Base-by-base conservation (phyloP, 192 early-diverging fungal species). In the Coemansia sp. region DNA sequence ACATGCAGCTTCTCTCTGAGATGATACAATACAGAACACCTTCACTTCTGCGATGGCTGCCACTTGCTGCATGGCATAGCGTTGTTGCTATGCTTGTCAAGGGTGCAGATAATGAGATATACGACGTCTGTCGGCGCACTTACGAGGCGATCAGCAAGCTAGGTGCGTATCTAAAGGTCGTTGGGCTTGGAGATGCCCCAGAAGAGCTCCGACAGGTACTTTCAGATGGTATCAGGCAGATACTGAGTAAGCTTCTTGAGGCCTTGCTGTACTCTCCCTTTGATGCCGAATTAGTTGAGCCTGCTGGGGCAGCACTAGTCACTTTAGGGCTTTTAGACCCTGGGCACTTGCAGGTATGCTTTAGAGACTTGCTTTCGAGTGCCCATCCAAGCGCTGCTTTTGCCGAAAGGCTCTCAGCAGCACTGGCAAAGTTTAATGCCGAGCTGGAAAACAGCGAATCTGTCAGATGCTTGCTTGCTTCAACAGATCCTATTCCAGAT, bases 121-220 rank as follows among this genome's bases (percentile, higher is more conserved):
- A 75, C 42, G 78, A 81, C n/a, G 64, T 81, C 20, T 63, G 72
- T 26, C 72, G 63, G 48, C 78, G 78, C 43, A 64, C 78, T 2
- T 81, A 81, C 48, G 78, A 81, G 29, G 63, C 70, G 20, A 72
- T 81, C 30, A 57, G 68, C 66, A 81, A 72, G 64, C 78, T 81
- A 7, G 78, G 73, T 18, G 78, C 78, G 7, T 75, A 68, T 58
- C 57, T 75, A 7, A 81, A 81, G 57, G 39, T 81, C 26, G 59
- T 35, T 18, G 73, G 70, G 2, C 45, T 81, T 34, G 58, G 59
- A 2, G 45, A 25, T 5, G 7, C 59, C 2, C 35, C 72, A 0
- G 58, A 28, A 15, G 72, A 70, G 48, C 61, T 81, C 21, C 66
- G 59, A 23, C 49, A 63, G 26, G 55, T 75, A 31, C 56, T 81